Conservation (phyloP, 495 filamentous ascomycete species). For the Penicillium ochrochloron region DNA sequence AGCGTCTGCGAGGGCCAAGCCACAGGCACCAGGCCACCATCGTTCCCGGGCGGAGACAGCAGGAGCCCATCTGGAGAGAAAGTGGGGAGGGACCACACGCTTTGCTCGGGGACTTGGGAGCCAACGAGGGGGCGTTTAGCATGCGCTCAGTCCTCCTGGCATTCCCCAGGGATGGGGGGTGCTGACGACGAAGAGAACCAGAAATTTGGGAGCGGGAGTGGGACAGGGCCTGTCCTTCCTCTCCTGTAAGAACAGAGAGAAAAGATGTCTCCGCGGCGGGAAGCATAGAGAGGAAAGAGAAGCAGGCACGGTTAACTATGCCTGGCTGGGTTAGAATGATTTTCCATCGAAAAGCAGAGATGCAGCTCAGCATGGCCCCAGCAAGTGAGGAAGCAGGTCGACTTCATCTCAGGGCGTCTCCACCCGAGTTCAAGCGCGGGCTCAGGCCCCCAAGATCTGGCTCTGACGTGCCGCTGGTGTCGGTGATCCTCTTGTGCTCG, state of each 20-base stretch:
- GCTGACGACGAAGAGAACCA: slow-evolving; percentile 10
- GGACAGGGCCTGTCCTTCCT: not conserved
- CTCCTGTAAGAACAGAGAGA: not conserved
- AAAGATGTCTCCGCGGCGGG: not conserved
- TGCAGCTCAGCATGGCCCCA: not conserved
- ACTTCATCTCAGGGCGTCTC: not conserved
- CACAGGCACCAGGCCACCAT: slow-evolving; percentile 8
- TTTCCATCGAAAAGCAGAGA: not conserved
- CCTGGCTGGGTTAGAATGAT: slow-evolving; percentile 1
- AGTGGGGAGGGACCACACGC: slow-evolving; percentile 6
- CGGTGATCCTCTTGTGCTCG: slow-evolving; percentile 8
- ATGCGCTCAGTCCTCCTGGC: slow-evolving; percentile 16
- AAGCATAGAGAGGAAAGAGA: not conserved
- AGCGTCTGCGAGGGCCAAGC: slow-evolving; percentile 1
- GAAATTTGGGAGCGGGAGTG: slow-evolving; percentile 7
- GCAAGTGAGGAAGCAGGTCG: too few species aligned
- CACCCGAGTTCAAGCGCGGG: slow-evolving; percentile 6
- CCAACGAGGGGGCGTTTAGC: slow-evolving; percentile 7
- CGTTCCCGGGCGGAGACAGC: slow-evolving; percentile 2
- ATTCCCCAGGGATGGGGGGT: slow-evolving; percentile 4
- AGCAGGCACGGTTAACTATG: not conserved
- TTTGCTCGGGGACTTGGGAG: slow-evolving; percentile 13
- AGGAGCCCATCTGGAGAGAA: not conserved
- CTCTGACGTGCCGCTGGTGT: slow-evolving; percentile 19
- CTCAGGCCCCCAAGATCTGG: slow-evolving; percentile 10